Evolutionary conservation across 2,329 filamentous ascomycete species (phyloP).

Genomic region (Colletotrichum spaethianum): DNA sequence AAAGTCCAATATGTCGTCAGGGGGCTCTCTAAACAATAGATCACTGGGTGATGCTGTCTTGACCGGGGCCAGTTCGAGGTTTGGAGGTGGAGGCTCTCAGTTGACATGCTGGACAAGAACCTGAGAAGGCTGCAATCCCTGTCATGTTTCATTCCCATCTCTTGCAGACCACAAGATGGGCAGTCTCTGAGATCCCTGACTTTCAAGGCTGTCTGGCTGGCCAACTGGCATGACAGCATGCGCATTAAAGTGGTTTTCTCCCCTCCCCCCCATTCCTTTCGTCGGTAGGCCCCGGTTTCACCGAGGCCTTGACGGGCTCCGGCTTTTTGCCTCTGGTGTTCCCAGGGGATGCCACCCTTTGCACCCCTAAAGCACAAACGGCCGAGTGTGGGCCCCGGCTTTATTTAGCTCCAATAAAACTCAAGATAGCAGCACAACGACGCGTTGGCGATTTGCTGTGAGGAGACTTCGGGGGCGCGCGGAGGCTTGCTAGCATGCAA

Average conservation of each 20-base stretch:
- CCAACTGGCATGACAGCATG: slow-evolving; percentile 37
- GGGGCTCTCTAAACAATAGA: slow-evolving; percentile 29
- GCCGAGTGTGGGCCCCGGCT: slow-evolving; percentile 19
- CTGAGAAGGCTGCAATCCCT: slow-evolving; percentile 25
- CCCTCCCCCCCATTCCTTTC: background rate
- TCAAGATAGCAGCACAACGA: background rate
- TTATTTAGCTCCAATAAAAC: slow-evolving; percentile 31
- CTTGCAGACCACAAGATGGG: slow-evolving; percentile 21
- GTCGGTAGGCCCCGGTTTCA: slow-evolving; percentile 44
- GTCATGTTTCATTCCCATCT: slow-evolving; percentile 40
- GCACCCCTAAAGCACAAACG: slow-evolving; percentile 27
- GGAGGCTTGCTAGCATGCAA: background rate
- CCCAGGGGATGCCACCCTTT: slow-evolving; percentile 7
- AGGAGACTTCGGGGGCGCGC: background rate
- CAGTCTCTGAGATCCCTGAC: slow-evolving; percentile 25
- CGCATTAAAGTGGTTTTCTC: slow-evolving; percentile 36
- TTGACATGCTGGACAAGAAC: slow-evolving; percentile 11
- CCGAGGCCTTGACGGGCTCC: slow-evolving; percentile 29
- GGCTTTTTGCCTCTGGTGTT: slow-evolving; percentile 5
- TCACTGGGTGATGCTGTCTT: slow-evolving; percentile 15
- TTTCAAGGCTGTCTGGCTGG: slow-evolving; percentile 18
- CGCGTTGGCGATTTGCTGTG: background rate
- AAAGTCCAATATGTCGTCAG: slow-evolving; percentile 19
- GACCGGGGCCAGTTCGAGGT: slow-evolving; percentile 17
- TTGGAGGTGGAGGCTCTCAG: background rate